phyloP scores from a whole-genome alignment of 306 rosid genomes.

The Glycyrrhiza uralensis region DNA sequence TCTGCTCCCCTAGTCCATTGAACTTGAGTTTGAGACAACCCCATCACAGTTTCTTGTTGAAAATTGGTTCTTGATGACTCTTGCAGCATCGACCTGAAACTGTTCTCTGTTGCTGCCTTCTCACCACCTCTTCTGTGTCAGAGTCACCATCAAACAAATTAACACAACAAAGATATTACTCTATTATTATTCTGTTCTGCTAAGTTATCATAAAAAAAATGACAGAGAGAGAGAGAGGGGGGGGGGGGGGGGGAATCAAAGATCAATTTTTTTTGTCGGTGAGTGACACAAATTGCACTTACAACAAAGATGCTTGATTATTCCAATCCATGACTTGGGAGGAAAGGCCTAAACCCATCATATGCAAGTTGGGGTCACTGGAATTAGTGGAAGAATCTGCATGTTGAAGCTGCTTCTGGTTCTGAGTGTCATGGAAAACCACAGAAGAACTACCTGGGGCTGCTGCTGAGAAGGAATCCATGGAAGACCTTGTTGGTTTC shows the following conservation, averaged over 20 bases:
- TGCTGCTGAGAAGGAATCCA: no score
- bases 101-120: constrained; percentile 52
- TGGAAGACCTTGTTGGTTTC: constrained; percentile 63
- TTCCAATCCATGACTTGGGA: constrained; percentile 83
- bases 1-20: no score
- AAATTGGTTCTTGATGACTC: constrained; percentile 53
- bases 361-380: constrained; percentile 62
- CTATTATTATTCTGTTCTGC: no score
- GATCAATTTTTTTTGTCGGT: not conserved
- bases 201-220: no score
- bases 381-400: constrained; percentile 42
- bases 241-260: no score
- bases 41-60: constrained; percentile 59
- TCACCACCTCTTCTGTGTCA: constrained; percentile 61
- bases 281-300: constrained; percentile 31
- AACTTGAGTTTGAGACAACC: constrained; percentile 50
- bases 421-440: constrained; percentile 49
- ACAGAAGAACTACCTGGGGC: constrained; percentile 53
- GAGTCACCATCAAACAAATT: not conserved
- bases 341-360: constrained; percentile 88
- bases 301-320: constrained; percentile 74
- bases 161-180: constrained; percentile 16
- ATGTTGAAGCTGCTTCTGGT: constrained; percentile 44
- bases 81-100: constrained; percentile 68
- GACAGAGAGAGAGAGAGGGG: not conserved